These are phyloP conservation scores for Fomitopsis betulina DNA, from an alignment of 1,284 basidiomycete species.

Conservation along the genomic window DNA sequence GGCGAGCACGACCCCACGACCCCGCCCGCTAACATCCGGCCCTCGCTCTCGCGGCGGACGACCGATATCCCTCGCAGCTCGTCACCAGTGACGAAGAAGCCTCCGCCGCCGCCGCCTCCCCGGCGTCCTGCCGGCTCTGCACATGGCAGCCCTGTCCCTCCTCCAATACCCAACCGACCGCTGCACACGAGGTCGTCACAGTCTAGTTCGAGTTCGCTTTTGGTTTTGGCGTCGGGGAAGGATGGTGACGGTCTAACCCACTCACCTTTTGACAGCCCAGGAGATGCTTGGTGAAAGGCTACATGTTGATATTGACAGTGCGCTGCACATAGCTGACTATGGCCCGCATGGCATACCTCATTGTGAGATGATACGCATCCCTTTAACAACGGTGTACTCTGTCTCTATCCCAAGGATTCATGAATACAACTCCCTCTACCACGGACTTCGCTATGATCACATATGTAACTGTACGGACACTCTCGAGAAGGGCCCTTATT, in stretches of 20 bases:
- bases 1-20: slow-evolving; percentile 9
- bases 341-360: too few relatives aligned
- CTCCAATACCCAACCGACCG: slow-evolving; percentile 16
- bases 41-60: slow-evolving; percentile 6
- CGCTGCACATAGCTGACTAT: too few relatives aligned
- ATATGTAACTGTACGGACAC: background rate
- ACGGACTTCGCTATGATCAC: background rate
- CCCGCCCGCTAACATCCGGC: slow-evolving; percentile 1
- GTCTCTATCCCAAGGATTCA: too few relatives aligned
- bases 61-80: slow-evolving; percentile 2
- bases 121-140: slow-evolving; percentile 14
- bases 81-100: slow-evolving; percentile 17
- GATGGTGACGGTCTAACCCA: slow-evolving; percentile 27
- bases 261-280: slow-evolving; percentile 48
- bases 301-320: background rate
- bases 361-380: too few relatives aligned
- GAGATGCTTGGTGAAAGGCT: slow-evolving; percentile 9
- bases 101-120: slow-evolving; percentile 29
- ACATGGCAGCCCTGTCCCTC: slow-evolving; percentile 8
- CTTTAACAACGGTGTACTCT: too few relatives aligned
- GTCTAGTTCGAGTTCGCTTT: slow-evolving; percentile 18
- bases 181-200: slow-evolving; percentile 19
- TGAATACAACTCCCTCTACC: background rate
- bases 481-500: too few relatives aligned
- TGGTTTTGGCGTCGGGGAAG: slow-evolving; percentile 7